Evolutionary conservation across 2,329 filamentous ascomycete species (phyloP), one percentile per base, ranked within the genome.

Genomic region (Volutella citrinella): DNA sequence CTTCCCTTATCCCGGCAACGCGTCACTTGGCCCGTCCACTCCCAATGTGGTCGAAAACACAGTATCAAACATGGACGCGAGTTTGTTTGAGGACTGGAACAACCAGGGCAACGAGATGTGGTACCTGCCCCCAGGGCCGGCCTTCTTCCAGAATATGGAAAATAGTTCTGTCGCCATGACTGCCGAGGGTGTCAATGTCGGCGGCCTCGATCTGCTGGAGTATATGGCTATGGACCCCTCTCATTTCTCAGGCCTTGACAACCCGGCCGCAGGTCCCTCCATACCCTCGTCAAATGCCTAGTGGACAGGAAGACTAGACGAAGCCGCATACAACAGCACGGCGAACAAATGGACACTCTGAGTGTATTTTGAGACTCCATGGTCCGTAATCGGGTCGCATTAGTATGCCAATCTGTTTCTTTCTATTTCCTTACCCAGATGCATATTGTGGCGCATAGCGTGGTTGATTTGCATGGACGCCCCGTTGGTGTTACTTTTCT

Each of bases 101-200:
- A 70, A 67, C 37, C 63, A 71, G 5, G 67, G 70, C 39, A 73
- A 70, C 49, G 77, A 81, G 49, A 78, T 83, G 74, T 83, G 79
- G 79, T 83, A 82, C 51, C 65, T 83, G 2, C 78, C 79, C 1
- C 68, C 79, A 0, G 79, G 79, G 0, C 68, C 78, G 3, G 78
- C 77, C 5, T 78, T 83, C 38, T 82, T 80, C 57, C 77, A 82
- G 49, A 82, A 80, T 52, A 69, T 81, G 49, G 75, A 74, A 40
- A 77, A 78, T 42, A 69, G 70, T 20, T 69, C 69, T 7, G 77
- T 82, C 9, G 77, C 77, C 26, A 82, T 82, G 75, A 82, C 78
- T 4, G 76, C 79, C 8, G 79, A 83, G 46, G 79, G 79, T 18
- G 74, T 83, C 30, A 82, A 82, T 46, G 75, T 84, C 4, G 79